Conservation (phyloP, 2,329 filamentous ascomycete genomes). For the Ampelomyces quisqualis region DNA sequence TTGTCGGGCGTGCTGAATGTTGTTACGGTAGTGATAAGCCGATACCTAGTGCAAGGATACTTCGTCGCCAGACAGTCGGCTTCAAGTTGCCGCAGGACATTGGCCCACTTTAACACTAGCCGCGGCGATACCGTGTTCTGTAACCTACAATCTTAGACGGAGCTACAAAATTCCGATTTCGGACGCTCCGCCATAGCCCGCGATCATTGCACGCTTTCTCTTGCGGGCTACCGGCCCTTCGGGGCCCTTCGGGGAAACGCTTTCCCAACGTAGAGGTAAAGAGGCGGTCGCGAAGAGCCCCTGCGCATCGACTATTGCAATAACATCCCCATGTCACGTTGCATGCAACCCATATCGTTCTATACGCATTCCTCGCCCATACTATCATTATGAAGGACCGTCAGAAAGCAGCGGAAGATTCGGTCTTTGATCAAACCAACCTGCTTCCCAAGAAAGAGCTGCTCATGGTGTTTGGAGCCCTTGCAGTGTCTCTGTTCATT, state of each 20-base stretch:
- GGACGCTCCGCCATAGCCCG: no score
- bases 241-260: no score
- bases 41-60: background rate
- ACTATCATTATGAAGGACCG: conserved; percentile 8
- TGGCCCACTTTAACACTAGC: no score
- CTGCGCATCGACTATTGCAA: background rate
- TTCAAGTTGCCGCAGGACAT: background rate
- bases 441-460: conserved; percentile 56
- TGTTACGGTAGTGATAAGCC: background rate
- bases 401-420: conserved; percentile 16
- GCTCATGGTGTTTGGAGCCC: conserved; percentile 53
- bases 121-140: no score
- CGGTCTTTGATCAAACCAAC: conserved; percentile 52
- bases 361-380: background rate
- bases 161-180: no score
- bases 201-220: no score
- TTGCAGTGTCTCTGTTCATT: conserved; percentile 57
- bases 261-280: no score
- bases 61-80: no score
- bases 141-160: no score
- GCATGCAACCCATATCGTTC: background rate
- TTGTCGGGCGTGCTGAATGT: background rate
- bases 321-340: background rate
- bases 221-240: no score
- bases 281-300: no score